Base-by-base conservation (phyloP, 805 yeast genomes). In the Candida ascalaphidarum region DNA sequence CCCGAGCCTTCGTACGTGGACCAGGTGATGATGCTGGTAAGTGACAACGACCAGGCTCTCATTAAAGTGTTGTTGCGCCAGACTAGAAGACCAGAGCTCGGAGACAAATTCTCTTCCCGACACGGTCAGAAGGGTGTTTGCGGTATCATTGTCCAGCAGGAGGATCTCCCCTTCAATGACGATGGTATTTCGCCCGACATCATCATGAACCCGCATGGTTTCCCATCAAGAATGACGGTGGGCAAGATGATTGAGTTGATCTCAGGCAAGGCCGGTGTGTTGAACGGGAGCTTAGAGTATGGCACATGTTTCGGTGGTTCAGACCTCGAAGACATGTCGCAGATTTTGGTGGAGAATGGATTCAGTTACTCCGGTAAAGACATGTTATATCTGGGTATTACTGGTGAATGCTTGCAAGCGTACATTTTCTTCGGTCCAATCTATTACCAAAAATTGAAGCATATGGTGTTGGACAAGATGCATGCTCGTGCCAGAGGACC, bases 401-500 rank as follows among this genome's bases (percentile, higher is more conserved):
- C 97, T 3, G 98, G 98, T 39, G 97, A 92, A 57, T 83, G 95
- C 54, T 65, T 92, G 31, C 96, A 92, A 56, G 97, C 97, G 2
- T 92, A 92, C 56, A 89, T 92, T 35, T 92, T 92, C 75, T 92
- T 92, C 56, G 98, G 98, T 1, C 98, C 98, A 12, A 92, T 92
- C 41, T 92, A 92, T 58, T 92, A 92, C 57, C 98, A 92, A 61
- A 92, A 92, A 52, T 75, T 92, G 68, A 92, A 92, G 70, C 98
- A 92, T 59, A 92, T 92, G 98, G 98, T 92, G 26, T 58, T 92
- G 58, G 98, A 92, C 61, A 92, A 92, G 60, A 92, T 92, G 98
- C 98, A 92, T 51, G 98, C 98, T 1, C 82, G 98, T 69, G 96
- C 98, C 2, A 77, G 98, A 55, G 98, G 98, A 29, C 98, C 98